A percentile compares a stretch with the other conserved stretches of the same genome.
These are phyloP conservation scores for Scutellaria galericulata DNA, from an alignment of 257 asterid species.

Conservation along the genomic window DNA sequence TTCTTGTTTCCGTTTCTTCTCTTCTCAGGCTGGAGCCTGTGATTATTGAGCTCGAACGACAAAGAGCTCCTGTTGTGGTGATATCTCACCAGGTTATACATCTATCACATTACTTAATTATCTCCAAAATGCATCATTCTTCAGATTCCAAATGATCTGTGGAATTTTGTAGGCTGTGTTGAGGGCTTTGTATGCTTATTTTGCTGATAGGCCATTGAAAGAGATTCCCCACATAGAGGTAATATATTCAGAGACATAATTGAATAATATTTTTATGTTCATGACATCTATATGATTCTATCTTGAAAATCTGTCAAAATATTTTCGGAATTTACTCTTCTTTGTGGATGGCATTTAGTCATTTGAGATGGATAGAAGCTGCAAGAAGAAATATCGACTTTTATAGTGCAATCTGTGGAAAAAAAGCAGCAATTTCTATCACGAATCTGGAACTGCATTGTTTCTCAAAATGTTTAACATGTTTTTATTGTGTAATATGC, in stretches of 20 bases:
- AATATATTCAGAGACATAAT: slow-evolving; percentile 15
- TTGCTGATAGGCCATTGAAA: slow-evolving; percentile 96
- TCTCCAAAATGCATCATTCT: slow-evolving; percentile 24
- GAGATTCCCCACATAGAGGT: slow-evolving; percentile 99
- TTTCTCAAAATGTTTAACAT: background rate
- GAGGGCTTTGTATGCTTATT: slow-evolving; percentile 97
- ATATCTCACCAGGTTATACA: slow-evolving; percentile 87
- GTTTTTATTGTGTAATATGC: slow-evolving; percentile 32
- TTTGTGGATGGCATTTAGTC: background rate
- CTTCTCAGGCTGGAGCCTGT: slow-evolving; percentile 91
- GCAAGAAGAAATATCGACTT: slow-evolving; percentile 8
- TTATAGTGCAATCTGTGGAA: background rate
- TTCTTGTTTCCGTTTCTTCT: slow-evolving; percentile 28
- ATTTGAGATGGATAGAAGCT: slow-evolving; percentile 1
- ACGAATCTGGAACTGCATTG: slow-evolving; percentile 11
- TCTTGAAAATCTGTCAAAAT: slow-evolving; percentile 11
- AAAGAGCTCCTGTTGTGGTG: slow-evolving; percentile 98
- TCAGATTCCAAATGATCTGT: slow-evolving; percentile 35
- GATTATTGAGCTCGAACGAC: slow-evolving; percentile 97
- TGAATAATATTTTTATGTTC: background rate
- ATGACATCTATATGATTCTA: background rate
- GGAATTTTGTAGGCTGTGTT: slow-evolving; percentile 72
- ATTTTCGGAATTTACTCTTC: background rate
- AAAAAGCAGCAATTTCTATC: background rate
- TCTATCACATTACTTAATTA: slow-evolving; percentile 18